These are phyloP conservation scores for Schizonepeta tenuifolia DNA, from an alignment of 257 asterid genomes.

Conservation along the genomic window DNA sequence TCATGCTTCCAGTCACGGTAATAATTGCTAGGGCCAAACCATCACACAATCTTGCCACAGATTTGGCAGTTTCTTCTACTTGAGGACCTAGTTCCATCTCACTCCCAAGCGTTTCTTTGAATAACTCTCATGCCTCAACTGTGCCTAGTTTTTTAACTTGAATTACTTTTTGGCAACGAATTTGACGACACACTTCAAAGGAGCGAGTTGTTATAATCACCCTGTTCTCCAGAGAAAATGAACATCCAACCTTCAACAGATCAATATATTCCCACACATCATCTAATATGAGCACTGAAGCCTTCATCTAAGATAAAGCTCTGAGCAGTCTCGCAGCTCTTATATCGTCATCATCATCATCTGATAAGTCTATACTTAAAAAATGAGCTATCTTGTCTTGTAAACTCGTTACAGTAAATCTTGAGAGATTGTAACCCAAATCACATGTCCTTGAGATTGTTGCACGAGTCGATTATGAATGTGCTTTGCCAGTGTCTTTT, in stretches of 20 bases:
- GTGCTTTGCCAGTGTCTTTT: constrained; percentile 18
- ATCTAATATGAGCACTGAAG: not conserved
- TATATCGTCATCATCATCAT: no score
- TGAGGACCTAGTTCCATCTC: not conserved
- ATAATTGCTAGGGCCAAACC: not conserved
- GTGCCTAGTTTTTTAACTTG: no score
- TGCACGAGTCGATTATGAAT: constrained; percentile 9
- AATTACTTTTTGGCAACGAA: no score
- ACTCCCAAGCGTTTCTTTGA: not conserved
- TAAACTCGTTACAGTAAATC: no score
- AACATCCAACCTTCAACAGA: not conserved
- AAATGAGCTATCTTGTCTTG: no score
- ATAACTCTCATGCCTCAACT: constrained; percentile 1
- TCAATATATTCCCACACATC: constrained; percentile 9
- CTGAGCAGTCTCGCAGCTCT: no score
- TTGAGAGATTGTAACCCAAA: constrained; percentile 26
- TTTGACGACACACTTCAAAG: no score
- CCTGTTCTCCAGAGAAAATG: not conserved
- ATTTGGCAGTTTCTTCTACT: not conserved
- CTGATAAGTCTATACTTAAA: no score
- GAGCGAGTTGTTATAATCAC: not conserved
- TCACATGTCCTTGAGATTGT: not conserved
- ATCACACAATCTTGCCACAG: not conserved
- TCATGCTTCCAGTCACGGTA: constrained; percentile 1
- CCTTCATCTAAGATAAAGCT: not conserved